Conservation (phyloP, 441 rosid genomes). For the Adansonia madagascariensis region DNA sequence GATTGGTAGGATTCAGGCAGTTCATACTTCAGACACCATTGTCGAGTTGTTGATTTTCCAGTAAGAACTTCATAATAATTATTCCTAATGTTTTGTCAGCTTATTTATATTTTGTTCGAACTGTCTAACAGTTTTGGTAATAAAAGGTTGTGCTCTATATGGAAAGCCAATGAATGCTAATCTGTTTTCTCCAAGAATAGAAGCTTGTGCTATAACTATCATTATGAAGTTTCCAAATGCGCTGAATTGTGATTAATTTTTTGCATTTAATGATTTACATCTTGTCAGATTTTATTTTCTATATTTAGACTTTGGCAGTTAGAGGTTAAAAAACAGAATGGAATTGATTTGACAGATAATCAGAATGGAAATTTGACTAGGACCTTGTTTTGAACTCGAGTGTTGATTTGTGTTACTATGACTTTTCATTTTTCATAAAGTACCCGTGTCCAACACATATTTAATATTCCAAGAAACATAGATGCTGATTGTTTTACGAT, state of each 20-base stretch:
- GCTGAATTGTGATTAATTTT: background rate
- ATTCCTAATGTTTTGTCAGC: too few relatives aligned
- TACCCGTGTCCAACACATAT: too few relatives aligned
- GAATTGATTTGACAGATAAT: background rate
- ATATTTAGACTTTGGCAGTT: conserved; percentile 14
- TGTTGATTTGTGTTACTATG: too few relatives aligned
- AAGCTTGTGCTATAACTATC: background rate
- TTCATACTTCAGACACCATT: background rate
- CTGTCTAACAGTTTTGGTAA: conserved; percentile 6
- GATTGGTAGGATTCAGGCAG: too few relatives aligned
- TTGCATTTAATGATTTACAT: conserved; percentile 9
- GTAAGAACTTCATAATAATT: background rate
- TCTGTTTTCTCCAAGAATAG: conserved; percentile 11
- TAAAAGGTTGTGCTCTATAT: background rate
- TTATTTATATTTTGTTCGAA: background rate
- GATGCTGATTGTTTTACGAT: background rate
- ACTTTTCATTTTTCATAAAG: too few relatives aligned
- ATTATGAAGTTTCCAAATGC: conserved; percentile 15
- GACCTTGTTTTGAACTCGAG: background rate
- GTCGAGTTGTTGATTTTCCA: background rate
- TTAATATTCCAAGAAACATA: too few relatives aligned
- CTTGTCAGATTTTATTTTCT: conserved; percentile 12
- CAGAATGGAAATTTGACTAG: background rate
- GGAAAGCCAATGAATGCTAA: conserved; percentile 5
- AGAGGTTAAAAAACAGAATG: background rate